Percentiles rank a stretch among this genome's conserved stretches.
phyloP scores from a whole-genome alignment of 768 basidiomycete species.

The Phylloporus arenicola region DNA sequence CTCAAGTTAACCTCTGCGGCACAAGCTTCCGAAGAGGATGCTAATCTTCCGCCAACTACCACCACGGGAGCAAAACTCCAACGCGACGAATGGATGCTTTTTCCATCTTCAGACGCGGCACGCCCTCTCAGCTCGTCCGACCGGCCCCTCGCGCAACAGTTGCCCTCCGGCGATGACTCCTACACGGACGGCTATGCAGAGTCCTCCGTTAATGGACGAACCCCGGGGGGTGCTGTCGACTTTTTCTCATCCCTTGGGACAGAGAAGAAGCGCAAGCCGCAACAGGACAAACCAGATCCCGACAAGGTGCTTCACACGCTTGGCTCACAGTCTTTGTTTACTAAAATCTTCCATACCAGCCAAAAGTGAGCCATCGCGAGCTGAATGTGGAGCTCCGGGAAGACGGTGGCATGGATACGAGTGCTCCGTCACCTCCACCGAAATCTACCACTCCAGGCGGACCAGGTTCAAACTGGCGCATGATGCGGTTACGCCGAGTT shows the following conservation, averaged over 20 bases:
- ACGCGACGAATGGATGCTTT: conserved; percentile 90
- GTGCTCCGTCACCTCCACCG: conserved; percentile 34
- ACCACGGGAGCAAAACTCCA: conserved; percentile 47
- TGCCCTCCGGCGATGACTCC: conserved; percentile 39
- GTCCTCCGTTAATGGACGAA: conserved; percentile 39
- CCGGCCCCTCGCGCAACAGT: conserved; percentile 26
- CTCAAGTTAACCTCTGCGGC: conserved; percentile 65
- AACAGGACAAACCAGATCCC: conserved; percentile 55
- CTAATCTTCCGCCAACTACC: conserved; percentile 42
- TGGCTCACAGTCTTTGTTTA: not conserved
- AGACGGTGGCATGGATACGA: conserved; percentile 37
- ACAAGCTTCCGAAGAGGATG: conserved; percentile 37
- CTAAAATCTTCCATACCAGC: conserved; percentile 35
- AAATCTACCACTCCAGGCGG: conserved; percentile 71
- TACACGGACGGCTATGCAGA: conserved; percentile 67
- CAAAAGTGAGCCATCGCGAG: conserved; percentile 55
- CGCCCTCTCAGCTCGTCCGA: conserved; percentile 30
- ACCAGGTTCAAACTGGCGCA: conserved; percentile 93
- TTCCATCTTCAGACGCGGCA: conserved; percentile 23
- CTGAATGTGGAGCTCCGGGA: conserved; percentile 55
- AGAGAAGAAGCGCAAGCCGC: conserved; percentile 65
- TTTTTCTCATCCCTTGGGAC: conserved; percentile 88
- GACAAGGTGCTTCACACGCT: conserved; percentile 50
- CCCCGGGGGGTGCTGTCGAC: conserved; percentile 59
- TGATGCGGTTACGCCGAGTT: conserved; percentile 90